These are phyloP conservation scores for Carnegiea gigantea DNA, from an alignment of 179 eudicot genomes.

Conservation along the genomic window DNA sequence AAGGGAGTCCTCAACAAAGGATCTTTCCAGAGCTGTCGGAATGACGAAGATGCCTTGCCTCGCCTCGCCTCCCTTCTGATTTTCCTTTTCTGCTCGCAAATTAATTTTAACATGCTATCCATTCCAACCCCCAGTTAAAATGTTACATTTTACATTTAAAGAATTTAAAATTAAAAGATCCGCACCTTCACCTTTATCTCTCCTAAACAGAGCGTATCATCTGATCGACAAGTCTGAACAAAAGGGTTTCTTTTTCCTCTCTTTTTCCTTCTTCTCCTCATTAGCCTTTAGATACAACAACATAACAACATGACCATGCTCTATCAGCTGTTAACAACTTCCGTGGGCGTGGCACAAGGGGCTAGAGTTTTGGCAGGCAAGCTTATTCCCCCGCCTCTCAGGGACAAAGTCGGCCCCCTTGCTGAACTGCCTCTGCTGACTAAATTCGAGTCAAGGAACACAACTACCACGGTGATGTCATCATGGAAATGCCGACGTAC, in stretches of 20 bases:
- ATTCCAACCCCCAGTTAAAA: constrained; percentile 13
- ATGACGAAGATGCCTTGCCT: not conserved
- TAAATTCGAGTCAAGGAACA: constrained; percentile 60
- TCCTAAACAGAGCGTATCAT: constrained; percentile 26
- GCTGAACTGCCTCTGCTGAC: constrained; percentile 49
- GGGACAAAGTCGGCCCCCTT: constrained; percentile 54
- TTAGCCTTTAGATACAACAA: constrained; percentile 37
- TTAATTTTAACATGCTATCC: constrained; percentile 23
- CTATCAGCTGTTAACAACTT: constrained; percentile 36
- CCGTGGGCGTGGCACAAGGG: constrained; percentile 40
- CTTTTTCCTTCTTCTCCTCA: not conserved
- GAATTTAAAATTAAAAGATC: constrained; percentile 37
- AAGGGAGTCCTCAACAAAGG: constrained; percentile 12
- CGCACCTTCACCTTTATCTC: constrained; percentile 27
- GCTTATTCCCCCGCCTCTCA: constrained; percentile 51
- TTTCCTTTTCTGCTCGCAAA: constrained; percentile 24
- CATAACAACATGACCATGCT: constrained; percentile 8
- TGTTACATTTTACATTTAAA: constrained; percentile 42
- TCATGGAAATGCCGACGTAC: constrained; percentile 82
- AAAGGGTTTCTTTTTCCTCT: constrained; percentile 4
- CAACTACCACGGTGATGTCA: constrained; percentile 59
- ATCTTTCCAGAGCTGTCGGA: constrained; percentile 3
- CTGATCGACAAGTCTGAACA: constrained; percentile 18
- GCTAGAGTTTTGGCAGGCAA: constrained; percentile 46
- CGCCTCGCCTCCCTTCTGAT: not conserved